Evolutionary conservation across 2,329 filamentous ascomycete species (phyloP).

Genomic region (Pleurostoma richardsiae): DNA sequence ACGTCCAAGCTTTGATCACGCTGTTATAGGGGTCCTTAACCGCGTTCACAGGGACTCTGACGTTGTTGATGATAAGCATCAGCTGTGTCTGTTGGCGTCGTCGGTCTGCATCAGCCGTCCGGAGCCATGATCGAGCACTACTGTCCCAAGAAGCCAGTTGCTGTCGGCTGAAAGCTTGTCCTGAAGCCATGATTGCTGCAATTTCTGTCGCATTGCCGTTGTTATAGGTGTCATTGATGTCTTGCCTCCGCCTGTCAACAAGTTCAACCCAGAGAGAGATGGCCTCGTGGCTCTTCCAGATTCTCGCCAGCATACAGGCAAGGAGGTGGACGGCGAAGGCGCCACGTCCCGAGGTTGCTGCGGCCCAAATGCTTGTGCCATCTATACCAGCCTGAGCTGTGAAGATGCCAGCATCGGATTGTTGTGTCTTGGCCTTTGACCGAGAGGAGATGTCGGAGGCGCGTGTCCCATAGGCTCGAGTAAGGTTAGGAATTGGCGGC

Average conservation of each 20-base stretch:
- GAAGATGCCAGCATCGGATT: background rate
- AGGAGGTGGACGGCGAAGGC: slow-evolving; percentile 23
- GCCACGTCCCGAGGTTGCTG: slow-evolving; percentile 23
- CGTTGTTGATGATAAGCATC: slow-evolving; percentile 20
- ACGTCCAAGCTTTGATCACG: slow-evolving; percentile 21
- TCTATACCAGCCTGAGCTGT: slow-evolving; percentile 17
- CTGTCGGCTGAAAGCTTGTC: slow-evolving; percentile 12
- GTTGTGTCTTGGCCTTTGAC: too few relatives aligned
- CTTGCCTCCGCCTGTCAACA: slow-evolving; percentile 10
- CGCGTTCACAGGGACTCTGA: slow-evolving; percentile 15
- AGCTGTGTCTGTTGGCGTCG: slow-evolving; percentile 17
- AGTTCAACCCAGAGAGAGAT: slow-evolving; percentile 21
- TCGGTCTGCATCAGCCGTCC: slow-evolving; percentile 20
- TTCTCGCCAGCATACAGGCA: slow-evolving; percentile 21
- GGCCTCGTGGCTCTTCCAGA: slow-evolving; percentile 16
- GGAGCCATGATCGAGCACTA: slow-evolving; percentile 29
- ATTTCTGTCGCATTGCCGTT: background rate
- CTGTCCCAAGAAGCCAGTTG: slow-evolving; percentile 29
- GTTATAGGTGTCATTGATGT: slow-evolving; percentile 2
- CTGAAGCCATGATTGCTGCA: slow-evolving; percentile 2
- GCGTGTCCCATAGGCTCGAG: too few relatives aligned
- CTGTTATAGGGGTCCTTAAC: slow-evolving; percentile 16
- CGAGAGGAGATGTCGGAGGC: too few relatives aligned
- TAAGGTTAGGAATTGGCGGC: too few relatives aligned
- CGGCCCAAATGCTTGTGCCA: slow-evolving; percentile 28